These are phyloP conservation scores for Parafenestella ontariensis DNA, from an alignment of 2,329 filamentous ascomycete genomes.

Conservation along the genomic window DNA sequence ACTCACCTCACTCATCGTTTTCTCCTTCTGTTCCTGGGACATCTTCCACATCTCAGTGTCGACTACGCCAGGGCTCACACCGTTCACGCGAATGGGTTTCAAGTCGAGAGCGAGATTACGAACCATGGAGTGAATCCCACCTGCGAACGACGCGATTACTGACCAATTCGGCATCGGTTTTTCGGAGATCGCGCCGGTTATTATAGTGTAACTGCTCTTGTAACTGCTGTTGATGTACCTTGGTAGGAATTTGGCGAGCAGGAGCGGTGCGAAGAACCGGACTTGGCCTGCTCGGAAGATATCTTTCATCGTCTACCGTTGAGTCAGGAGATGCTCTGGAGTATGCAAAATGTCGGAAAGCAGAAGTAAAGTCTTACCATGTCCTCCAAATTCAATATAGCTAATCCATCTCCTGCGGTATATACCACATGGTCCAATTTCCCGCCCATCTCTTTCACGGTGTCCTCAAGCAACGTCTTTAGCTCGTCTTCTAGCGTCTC, in stretches of 20 bases:
- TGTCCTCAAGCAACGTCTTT: constrained; percentile 52
- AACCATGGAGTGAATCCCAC: constrained; percentile 61
- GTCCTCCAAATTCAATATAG: constrained; percentile 50
- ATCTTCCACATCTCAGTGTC: constrained; percentile 54
- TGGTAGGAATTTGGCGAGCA: constrained; percentile 60
- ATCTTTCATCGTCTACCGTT: constrained; percentile 41
- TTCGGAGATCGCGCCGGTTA: constrained; percentile 60
- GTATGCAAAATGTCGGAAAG: not conserved
- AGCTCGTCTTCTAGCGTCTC: constrained; percentile 58
- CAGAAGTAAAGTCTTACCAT: constrained; percentile 22
- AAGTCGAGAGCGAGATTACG: constrained; percentile 68
- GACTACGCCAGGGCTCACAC: constrained; percentile 63
- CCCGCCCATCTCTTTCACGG: constrained; percentile 34
- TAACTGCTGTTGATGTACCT: constrained; percentile 53
- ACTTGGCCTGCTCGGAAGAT: constrained; percentile 57
- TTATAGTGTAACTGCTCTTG: constrained; percentile 62
- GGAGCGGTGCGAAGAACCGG: constrained; percentile 59
- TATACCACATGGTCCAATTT: constrained; percentile 64
- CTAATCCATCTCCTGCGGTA: constrained; percentile 62
- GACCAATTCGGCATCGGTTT: constrained; percentile 62
- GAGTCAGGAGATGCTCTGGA: not conserved
- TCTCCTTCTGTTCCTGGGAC: constrained; percentile 34
- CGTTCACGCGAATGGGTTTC: constrained; percentile 68
- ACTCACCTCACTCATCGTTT: constrained; percentile 27
- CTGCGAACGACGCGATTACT: constrained; percentile 57